Evolutionary conservation across 768 basidiomycete species (phyloP).

Genomic region (Suillus occidentalis): DNA sequence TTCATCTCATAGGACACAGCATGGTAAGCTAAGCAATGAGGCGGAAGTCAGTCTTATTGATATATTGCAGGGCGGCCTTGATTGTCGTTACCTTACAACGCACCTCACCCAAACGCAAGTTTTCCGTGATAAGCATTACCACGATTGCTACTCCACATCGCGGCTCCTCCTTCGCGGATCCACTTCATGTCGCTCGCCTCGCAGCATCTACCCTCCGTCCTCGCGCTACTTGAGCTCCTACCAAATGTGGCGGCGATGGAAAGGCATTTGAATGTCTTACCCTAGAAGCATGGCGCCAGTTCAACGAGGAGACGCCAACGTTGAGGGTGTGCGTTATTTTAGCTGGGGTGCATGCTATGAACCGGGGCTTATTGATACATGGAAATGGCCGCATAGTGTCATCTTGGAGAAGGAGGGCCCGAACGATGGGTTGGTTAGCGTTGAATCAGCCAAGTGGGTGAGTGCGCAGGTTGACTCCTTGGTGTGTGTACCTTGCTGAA

Average conservation of each 20-base stretch:
- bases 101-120: conserved; percentile 75
- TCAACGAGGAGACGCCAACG: conserved; percentile 89
- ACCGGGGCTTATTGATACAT: conserved; percentile 89
- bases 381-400: conserved; percentile 77
- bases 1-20: conserved; percentile 89
- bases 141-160: conserved; percentile 95
- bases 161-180: conserved; percentile 91
- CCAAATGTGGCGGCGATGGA: conserved; percentile 93
- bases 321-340: conserved; percentile 80
- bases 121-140: conserved; percentile 83
- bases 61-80: conserved; percentile 79
- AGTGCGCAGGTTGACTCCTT: conserved; percentile 11
- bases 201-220: conserved; percentile 63
- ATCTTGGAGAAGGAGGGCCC: conserved; percentile 86
- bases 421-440: conserved; percentile 92
- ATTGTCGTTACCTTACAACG: conserved; percentile 87
- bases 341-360: conserved; percentile 94
- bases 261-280: conserved; percentile 91
- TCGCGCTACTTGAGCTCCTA: conserved; percentile 76
- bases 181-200: conserved; percentile 80
- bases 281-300: conserved; percentile 82
- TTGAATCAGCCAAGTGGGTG: conserved; percentile 85
- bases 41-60: background rate
- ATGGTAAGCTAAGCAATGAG: conserved; percentile 48
- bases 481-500: background rate